A percentile compares a stretch with the other conserved stretches of the same genome.
phyloP scores from a whole-genome alignment of 177 flowering plant genomes.

The Vitis hybrid region DNA sequence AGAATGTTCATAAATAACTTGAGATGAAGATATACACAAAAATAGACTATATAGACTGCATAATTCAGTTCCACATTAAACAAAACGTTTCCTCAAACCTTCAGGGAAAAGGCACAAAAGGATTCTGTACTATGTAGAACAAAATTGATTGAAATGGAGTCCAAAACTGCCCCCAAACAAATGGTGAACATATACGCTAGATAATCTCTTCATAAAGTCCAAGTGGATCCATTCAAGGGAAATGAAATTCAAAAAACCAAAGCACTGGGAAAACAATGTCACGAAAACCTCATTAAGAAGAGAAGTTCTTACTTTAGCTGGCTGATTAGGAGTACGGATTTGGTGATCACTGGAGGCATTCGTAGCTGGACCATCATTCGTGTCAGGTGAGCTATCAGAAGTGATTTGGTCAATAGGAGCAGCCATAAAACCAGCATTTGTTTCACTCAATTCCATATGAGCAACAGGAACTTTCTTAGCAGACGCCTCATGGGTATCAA shows the following conservation, averaged over 20 bases:
- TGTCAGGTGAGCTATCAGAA: slow-evolving; percentile 1
- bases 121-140: too few relatives aligned
- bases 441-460: slow-evolving; percentile 2
- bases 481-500: slow-evolving; percentile 11
- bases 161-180: too few relatives aligned
- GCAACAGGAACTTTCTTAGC: slow-evolving; percentile 5
- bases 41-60: too few relatives aligned
- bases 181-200: too few relatives aligned
- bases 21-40: too few relatives aligned
- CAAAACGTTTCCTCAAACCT: too few relatives aligned
- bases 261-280: neutral
- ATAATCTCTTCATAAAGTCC: neutral
- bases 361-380: slow-evolving; percentile 13
- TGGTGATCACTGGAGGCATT: slow-evolving; percentile 16
- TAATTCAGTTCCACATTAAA: too few relatives aligned
- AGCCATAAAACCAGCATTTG: slow-evolving; percentile 12
- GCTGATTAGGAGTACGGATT: slow-evolving; percentile 23
- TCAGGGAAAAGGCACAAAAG: too few relatives aligned
- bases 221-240: neutral
- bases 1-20: too few relatives aligned
- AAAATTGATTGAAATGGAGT: too few relatives aligned
- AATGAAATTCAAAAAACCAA: too few relatives aligned
- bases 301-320: slow-evolving; percentile 26
- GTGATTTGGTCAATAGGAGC: slow-evolving; percentile 7
- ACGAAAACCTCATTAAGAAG: neutral